A percentile compares a stretch with the other conserved stretches of the same genome.
Conservation (phyloP, 2,329 filamentous ascomycete genomes). For the Aspergillus clavatus region DNA sequence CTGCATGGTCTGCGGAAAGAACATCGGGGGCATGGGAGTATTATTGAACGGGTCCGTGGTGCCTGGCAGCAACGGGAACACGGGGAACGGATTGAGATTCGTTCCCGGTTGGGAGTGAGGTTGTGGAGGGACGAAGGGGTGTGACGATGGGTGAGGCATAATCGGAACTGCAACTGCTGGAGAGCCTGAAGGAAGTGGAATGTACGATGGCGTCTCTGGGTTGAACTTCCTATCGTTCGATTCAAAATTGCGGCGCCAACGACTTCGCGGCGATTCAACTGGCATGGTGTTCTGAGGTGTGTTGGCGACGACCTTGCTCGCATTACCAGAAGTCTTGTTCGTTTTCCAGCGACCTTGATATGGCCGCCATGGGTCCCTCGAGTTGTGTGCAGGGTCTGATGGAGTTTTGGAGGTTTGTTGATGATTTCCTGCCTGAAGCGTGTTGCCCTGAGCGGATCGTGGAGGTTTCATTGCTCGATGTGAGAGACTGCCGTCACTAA, state of each 20-base stretch:
- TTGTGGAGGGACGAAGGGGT: constrained; percentile 1
- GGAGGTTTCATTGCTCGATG: constrained; percentile 5
- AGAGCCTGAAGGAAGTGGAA: neutral
- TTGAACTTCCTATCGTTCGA: neutral
- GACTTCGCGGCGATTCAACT: neutral
- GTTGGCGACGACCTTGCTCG: neutral
- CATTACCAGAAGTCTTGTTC: constrained; percentile 6
- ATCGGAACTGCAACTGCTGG: neutral
- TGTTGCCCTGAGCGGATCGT: constrained; percentile 1
- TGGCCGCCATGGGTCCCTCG: constrained; percentile 15
- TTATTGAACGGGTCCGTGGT: neutral
- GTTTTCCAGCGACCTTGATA: constrained; percentile 17
- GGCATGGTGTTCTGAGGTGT: constrained; percentile 1
- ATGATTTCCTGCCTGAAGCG: constrained; percentile 5
- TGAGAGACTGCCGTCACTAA: neutral
- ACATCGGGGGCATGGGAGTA: constrained; percentile 5
- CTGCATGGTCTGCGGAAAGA: constrained; percentile 3
- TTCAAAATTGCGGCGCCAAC: constrained; percentile 2
- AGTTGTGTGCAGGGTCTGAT: neutral
- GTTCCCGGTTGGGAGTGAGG: neutral
- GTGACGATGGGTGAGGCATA: neutral
- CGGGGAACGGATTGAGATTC: constrained; percentile 8
- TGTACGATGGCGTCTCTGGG: constrained; percentile 1
- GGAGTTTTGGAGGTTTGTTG: neutral
- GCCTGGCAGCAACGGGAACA: constrained; percentile 4